Conservation (phyloP, 1,284 basidiomycete genomes). For the Hemileia vastatrix region DNA sequence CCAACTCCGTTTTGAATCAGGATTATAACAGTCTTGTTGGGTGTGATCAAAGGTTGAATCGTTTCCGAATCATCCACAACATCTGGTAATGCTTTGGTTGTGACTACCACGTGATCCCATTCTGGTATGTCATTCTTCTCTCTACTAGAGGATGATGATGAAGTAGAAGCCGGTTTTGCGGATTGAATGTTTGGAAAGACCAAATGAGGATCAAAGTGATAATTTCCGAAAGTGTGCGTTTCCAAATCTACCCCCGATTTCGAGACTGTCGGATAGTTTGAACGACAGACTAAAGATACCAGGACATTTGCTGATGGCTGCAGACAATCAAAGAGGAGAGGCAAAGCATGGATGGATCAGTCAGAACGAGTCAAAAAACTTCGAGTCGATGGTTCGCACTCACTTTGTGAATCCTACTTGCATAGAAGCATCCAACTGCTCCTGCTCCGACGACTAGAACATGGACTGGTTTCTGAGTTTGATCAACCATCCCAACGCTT, state of each 20-base stretch:
- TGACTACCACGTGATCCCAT: constrained; percentile 48
- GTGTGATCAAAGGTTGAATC: constrained; percentile 39
- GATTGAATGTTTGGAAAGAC: constrained; percentile 43
- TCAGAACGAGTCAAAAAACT: neutral
- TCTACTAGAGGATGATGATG: neutral
- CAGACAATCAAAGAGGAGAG: no score
- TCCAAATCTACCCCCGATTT: constrained; percentile 41
- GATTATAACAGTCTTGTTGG: constrained; percentile 38
- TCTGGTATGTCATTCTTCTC: constrained; percentile 3
- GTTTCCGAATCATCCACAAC: constrained; percentile 44
- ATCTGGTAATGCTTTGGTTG: constrained; percentile 48
- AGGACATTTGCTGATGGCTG: constrained; percentile 29
- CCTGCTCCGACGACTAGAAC: constrained; percentile 49
- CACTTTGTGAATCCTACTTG: constrained; percentile 41
- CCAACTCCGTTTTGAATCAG: constrained; percentile 49
- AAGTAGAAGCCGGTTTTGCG: constrained; percentile 19
- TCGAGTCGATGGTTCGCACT: constrained; percentile 9
- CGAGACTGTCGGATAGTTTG: constrained; percentile 46
- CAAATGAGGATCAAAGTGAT: constrained; percentile 43
- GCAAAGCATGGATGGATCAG: neutral
- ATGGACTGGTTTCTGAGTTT: no score
- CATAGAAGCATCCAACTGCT: constrained; percentile 49
- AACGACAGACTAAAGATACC: constrained; percentile 48
- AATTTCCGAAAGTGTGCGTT: constrained; percentile 46
- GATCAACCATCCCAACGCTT: no score